These are phyloP conservation scores for Pichia cabralensis DNA, from an alignment of 805 yeast genomes.

Conservation along the genomic window DNA sequence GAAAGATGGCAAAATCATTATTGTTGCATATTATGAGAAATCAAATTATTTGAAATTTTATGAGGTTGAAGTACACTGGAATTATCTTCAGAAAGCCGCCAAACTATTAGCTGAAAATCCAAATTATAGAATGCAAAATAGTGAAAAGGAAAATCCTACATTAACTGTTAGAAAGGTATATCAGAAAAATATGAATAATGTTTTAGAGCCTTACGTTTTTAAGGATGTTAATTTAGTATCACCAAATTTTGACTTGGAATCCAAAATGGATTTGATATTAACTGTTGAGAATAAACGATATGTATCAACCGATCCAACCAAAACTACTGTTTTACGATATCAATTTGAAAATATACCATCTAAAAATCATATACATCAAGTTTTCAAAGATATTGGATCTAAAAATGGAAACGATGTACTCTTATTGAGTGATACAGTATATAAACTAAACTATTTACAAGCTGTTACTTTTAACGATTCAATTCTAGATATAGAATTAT, in stretches of 20 bases:
- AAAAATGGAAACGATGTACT: slow-evolving; percentile 12
- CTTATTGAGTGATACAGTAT: neutral
- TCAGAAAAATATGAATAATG: slow-evolving; percentile 14
- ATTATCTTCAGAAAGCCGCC: slow-evolving; percentile 38
- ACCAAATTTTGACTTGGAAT: slow-evolving; percentile 32
- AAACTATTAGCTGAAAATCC: slow-evolving; percentile 36
- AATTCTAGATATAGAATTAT: slow-evolving; percentile 22
- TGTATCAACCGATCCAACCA: slow-evolving; percentile 6
- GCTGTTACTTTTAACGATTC: slow-evolving; percentile 20
- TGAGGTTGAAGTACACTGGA: slow-evolving; percentile 44
- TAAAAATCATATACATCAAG: slow-evolving; percentile 14
- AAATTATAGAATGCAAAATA: slow-evolving; percentile 40
- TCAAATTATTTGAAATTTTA: slow-evolving; percentile 32
- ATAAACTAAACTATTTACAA: slow-evolving; percentile 14
- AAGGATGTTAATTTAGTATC: slow-evolving; percentile 34
- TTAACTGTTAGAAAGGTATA: slow-evolving; percentile 27
- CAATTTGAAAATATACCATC: slow-evolving; percentile 14
- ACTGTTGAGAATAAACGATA: slow-evolving; percentile 27
- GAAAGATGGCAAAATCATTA: slow-evolving; percentile 34
- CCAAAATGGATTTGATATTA: slow-evolving; percentile 37
- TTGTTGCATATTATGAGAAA: slow-evolving; percentile 31
- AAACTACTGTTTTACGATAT: slow-evolving; percentile 20
- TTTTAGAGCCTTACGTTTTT: slow-evolving; percentile 7
- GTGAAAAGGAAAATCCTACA: slow-evolving; percentile 31
- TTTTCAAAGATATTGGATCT: slow-evolving; percentile 17